Evolutionary conservation across 371 early-diverging fungal genomes (phyloP), one percentile per base, ranked within the genome.

Genomic region (Mortierella sp.): DNA sequence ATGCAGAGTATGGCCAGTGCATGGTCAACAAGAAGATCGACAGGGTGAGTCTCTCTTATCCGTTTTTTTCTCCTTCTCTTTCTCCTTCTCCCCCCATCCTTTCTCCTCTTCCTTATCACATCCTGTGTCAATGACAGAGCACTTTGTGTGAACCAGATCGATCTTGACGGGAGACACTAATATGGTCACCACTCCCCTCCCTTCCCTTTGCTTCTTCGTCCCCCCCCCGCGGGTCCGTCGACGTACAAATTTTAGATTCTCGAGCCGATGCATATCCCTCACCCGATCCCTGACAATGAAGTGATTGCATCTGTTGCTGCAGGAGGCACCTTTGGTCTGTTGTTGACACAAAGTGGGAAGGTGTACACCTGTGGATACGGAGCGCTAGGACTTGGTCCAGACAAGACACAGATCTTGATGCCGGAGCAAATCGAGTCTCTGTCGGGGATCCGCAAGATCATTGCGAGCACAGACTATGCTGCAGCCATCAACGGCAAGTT

Each of bases 1-100:
- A 94, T 72, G 89, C 92, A 7, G 94, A 94, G 80, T 93, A 94
- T 74, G 93, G 93, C 15, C 93, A 94, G 77, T 89, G 90, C 60
- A 88, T 90, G 88, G 86, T 87, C 37, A 91, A 91, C 58, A 75
- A 81, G 51, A 89, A 90, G 68, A 87, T 90, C 25, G 93, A 93
- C 74, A 83, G 90, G 67, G 90, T 89, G 86, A 82, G 72, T 29
- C 37, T 37, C 37, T 37, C 9, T 37, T 37, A n/a, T n/a, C n/a
- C n/a, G n/a, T n/a, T n/a, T n/a, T n/a, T n/a, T n/a, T n/a, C n/a
- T n/a, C 45, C 9, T 55, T 52, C 18, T 23, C 53, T 37, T 14
- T 25, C 19, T 55, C n/a, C n/a, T n/a, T n/a, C n/a, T n/a, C n/a
- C n/a, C n/a, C n/a, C n/a, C n/a, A n/a, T n/a, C n/a, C n/a, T n/a